Evolutionary conservation across 2,329 filamentous ascomycete genomes (phyloP).

Genomic region (Talaromyces pinophilus): DNA sequence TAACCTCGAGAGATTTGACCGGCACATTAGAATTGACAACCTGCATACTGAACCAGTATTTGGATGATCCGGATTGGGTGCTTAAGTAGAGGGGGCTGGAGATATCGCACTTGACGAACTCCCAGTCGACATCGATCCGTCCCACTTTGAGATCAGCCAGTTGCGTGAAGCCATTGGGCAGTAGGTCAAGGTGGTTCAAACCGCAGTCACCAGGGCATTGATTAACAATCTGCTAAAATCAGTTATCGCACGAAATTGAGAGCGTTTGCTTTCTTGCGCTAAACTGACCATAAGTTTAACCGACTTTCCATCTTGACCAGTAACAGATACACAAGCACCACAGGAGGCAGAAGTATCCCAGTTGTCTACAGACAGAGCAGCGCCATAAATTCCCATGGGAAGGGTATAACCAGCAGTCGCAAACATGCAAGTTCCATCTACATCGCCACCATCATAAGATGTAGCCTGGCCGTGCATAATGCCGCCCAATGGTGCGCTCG

Average conservation of each 20-base stretch:
- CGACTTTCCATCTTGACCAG: conserved; percentile 48
- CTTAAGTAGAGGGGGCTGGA: conserved; percentile 52
- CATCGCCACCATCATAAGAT: conserved; percentile 58
- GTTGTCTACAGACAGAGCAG: conserved; percentile 59
- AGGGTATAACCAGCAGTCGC: conserved; percentile 57
- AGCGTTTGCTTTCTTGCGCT: background rate
- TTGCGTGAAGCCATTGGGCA: conserved; percentile 52
- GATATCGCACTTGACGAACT: conserved; percentile 55
- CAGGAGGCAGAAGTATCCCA: conserved; percentile 60
- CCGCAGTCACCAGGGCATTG: conserved; percentile 57
- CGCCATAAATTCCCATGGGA: conserved; percentile 59
- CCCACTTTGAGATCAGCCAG: conserved; percentile 51
- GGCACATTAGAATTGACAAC: conserved; percentile 64
- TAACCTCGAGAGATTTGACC: conserved; percentile 61
- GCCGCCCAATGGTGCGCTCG: background rate
- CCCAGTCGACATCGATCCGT: conserved; percentile 54
- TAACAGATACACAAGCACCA: conserved; percentile 63
- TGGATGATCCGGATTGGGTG: conserved; percentile 53
- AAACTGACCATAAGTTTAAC: conserved; percentile 47
- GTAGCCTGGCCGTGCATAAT: conserved; percentile 47
- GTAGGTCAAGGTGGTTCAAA: conserved; percentile 58
- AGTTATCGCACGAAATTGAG: background rate
- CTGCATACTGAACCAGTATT: conserved; percentile 63
- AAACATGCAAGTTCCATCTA: conserved; percentile 65
- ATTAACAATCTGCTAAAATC: conserved; percentile 52